phyloP scores from a whole-genome alignment of 2,329 filamentous ascomycete species.

The Cladosporium colombiae region DNA sequence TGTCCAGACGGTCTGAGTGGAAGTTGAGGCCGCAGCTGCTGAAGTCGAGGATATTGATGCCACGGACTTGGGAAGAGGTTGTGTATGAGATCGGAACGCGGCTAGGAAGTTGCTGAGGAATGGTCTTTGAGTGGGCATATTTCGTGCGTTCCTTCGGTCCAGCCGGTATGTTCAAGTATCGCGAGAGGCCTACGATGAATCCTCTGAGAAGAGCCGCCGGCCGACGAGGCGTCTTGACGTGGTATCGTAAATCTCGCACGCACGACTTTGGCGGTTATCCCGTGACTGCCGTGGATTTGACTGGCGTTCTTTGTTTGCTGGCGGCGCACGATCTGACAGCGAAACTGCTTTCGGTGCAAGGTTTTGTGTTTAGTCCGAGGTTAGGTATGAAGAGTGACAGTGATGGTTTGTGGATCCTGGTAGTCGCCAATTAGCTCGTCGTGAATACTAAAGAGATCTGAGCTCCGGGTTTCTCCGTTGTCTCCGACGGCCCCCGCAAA shows the following conservation, averaged over 20 bases:
- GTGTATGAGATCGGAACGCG: conserved; percentile 65
- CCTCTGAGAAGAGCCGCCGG: not conserved
- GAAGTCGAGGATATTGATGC: conserved; percentile 44
- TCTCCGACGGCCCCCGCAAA: not conserved
- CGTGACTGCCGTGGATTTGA: not conserved
- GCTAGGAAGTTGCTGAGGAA: conserved; percentile 69
- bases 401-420: conserved; percentile 10
- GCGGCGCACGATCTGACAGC: not conserved
- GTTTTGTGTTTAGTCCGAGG: not conserved
- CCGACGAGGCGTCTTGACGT: not conserved
- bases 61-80: conserved; percentile 57
- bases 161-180: not conserved
- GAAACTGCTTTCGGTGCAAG: not conserved
- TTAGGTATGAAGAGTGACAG: not conserved
- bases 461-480: not conserved
- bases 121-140: conserved; percentile 65
- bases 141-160: not conserved
- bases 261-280: not conserved
- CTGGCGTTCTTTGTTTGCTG: not conserved
- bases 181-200: not conserved
- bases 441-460: conserved; percentile 18
- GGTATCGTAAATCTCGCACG: not conserved
- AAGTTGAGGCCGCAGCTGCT: conserved; percentile 41
- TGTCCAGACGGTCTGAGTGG: conserved; percentile 27
- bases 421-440: conserved; percentile 18